Conservation (phyloP, 306 rosid genomes). For the Medicago ruthenica region DNA sequence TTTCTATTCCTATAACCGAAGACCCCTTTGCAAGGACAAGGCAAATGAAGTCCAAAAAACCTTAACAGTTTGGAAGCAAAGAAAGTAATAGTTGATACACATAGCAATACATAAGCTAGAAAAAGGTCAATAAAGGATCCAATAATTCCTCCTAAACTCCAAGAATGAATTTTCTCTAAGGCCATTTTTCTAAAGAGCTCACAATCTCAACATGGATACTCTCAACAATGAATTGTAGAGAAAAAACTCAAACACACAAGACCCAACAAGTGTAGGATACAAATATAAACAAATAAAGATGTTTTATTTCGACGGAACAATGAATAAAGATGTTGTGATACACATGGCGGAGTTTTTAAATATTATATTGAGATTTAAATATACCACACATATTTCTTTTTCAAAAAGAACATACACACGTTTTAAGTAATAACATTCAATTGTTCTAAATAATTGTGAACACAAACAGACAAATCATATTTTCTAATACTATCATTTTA, state of each 20-base stretch:
- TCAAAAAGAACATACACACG: too few species aligned
- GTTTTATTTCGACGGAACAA: too few species aligned
- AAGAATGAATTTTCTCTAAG: conserved; percentile 60
- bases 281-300: too few species aligned
- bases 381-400: background rate
- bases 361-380: background rate
- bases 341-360: background rate
- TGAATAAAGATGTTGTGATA: too few species aligned
- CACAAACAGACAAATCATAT: background rate
- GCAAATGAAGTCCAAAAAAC: conserved; percentile 59
- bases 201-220: conserved; percentile 38
- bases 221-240: conserved; percentile 22
- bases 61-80: conserved; percentile 55
- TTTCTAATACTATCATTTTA: background rate
- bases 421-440: too few species aligned
- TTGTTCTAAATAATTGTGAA: too few species aligned
- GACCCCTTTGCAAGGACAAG: conserved; percentile 82
- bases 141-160: conserved; percentile 71
- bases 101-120: conserved; percentile 74
- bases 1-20: conserved; percentile 61
- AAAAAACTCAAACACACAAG: background rate
- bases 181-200: conserved; percentile 56
- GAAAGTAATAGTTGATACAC: conserved; percentile 62
- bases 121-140: conserved; percentile 72
- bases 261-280: too few species aligned